Evolutionary conservation across 345 rosid genomes (phyloP).

Genomic region (Citrus mangshanensis): DNA sequence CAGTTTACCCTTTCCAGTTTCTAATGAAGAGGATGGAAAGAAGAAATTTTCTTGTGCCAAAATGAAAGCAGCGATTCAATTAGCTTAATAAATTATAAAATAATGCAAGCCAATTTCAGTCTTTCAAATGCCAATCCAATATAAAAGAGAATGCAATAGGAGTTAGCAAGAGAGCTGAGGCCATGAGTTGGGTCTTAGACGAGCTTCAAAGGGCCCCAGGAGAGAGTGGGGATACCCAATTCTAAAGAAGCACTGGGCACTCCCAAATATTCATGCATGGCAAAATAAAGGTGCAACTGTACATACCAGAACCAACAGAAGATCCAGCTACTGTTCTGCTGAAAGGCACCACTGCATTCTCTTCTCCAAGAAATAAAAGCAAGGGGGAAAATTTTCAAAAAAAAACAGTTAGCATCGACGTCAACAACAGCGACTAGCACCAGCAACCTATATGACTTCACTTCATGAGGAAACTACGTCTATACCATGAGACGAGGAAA

Average conservation of each 20-base stretch:
- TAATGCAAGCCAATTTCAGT: background rate
- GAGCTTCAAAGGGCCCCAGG: background rate
- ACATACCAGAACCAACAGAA: background rate
- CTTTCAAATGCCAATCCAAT: background rate
- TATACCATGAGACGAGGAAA: background rate
- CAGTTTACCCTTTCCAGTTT: background rate
- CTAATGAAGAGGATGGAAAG: background rate
- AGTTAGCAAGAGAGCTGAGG: background rate
- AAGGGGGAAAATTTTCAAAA: background rate
- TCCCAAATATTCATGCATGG: background rate
- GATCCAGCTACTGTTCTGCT: background rate
- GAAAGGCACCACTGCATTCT: background rate
- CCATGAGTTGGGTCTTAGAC: background rate
- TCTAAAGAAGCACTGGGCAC: no score
- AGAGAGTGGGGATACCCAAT: no score
- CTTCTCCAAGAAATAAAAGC: background rate
- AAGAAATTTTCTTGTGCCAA: background rate
- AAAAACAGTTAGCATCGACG: background rate
- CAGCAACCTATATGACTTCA: background rate
- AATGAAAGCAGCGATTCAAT: background rate
- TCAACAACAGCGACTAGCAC: background rate
- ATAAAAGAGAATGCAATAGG: background rate
- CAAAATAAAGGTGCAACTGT: background rate
- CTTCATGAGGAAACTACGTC: background rate
- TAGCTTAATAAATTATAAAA: background rate